Evolutionary conservation across 179 eudicot species (phyloP), one percentile per base, ranked within the genome.

Genomic region (Heliamphora pulchella): DNA sequence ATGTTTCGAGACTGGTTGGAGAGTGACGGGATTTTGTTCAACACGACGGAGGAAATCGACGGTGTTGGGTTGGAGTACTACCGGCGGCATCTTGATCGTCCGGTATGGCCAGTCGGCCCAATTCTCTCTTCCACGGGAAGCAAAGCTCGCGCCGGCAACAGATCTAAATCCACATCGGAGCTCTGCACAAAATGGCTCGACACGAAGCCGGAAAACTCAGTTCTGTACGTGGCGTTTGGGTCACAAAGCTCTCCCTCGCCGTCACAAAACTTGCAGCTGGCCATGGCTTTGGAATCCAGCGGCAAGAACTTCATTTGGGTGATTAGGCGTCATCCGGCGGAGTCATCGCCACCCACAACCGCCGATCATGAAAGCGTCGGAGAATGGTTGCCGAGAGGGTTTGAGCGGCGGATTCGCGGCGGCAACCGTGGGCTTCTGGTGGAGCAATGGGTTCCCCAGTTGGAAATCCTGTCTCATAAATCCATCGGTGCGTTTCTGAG

Each of bases 371-470:
- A 17, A 2, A 3, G 71, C 50, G 18, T 4, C 1, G 87, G 73
- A 53, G 81, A 86, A 67, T 84, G 86, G 86, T 65, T 87, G 67
- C 88, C 86, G 3, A 85, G 83, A 53, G 87, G 81, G 6, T 87
- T 84, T 70, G 48, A 18, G 11, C n/a, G 57, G 64, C 48, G 74
- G 18, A 8, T 73, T 75, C 48, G 77, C 11, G 65, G 15, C 6
- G 1, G 41, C 43, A 81, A 80, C 14, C 68, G 75, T 22, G 91
- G 91, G 13, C 71, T 87, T 7, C 8, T 89, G 0, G 71, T 87
- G 8, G 50, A 17, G 0, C 84, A 78, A 71, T 89, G 91, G 89
- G 89, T 87, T 8, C 90, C 90, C 1, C 89, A 88, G 65, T 11
- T 79, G 67, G 83, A 84, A 65, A 88, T 88, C n/a, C 73, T 88